Base-by-base conservation (phyloP, 2,329 filamentous ascomycete species). In the Epichloe sibirici region DNA sequence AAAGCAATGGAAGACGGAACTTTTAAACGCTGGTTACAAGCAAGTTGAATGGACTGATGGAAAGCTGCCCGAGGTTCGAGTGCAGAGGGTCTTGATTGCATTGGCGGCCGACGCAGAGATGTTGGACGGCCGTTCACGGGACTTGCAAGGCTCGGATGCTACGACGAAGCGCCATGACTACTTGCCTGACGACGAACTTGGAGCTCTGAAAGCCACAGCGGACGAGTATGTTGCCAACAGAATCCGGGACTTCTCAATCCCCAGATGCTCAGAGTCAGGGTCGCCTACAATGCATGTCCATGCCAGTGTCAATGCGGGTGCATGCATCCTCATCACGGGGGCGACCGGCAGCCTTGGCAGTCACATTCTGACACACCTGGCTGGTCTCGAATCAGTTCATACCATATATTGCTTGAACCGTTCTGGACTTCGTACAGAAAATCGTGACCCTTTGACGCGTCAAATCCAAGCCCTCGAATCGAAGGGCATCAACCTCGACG, bases 371-470 rank as follows among this genome's bases (percentile, higher is more conserved):
- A 50, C 54, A 1, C 43, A 63, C 5, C 51, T 68, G 3, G 64
- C 68, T 9, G 21, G 53, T 0, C 57, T 56, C 0, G 43, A 63
- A 0, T 56, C 60, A 12, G 66, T 73, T 4, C n/a, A 49, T 3
- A 52, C 42, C 3, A 61, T 69, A 0, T 55, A 76, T 5, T 78
- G 75, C 52, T 56, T 79, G 12, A 79, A 79, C 12, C 8, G 34
- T 8, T 13, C 34, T 57, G 69, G 75, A 2, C 56, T 15, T 4
- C 15, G 45, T 8, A 48, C 28, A 25, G 28, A n/a, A 46, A 1
- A 45, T 28, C 6, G 43, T 31, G 43, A 45, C 7, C 11, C 45
- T 17, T 21, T 13, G 15, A 23, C 9, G n/a, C 45, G 45, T 21
- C 45, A 46, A 35, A 34, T 34, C 12, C 45, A 57, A 31, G 44